Base-by-base conservation (phyloP, 2,329 filamentous ascomycete genomes). In the Trichoderma semiorbis region DNA sequence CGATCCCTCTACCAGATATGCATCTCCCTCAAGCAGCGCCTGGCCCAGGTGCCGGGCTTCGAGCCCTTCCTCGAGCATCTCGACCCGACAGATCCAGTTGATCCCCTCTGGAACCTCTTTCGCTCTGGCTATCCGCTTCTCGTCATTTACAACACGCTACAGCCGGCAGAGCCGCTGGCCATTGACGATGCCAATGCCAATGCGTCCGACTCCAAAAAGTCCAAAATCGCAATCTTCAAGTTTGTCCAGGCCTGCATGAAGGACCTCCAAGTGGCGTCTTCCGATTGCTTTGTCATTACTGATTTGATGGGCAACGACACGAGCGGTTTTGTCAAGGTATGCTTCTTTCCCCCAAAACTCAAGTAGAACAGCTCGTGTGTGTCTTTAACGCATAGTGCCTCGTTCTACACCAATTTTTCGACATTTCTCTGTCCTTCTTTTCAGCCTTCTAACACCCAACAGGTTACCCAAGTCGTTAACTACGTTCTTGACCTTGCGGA, bases 1-100 rank as follows among this genome's bases (percentile, higher is more conserved):
- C 89, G 92, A 72, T 98, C 95, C 12, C 89, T 99, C 28, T 99
- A 97, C 82, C 95, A 98, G 82, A 97, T 97, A 81, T 98, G 96
- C 81, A 88, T 97, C 75, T 90, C 91, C 69, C 86, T 98, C 73
- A 93, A 93, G 80, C 90, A 92, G 83, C 90, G 96, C 74, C 85
- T 99, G 73, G 87, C 90, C 70, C 91, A 92, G 75, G 94, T 98
- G 10, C 94, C 94, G 5, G 92, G 89, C 72, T 98, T 98, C 79
- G 90, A 94, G 74, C 85, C 86, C 21, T 92, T 92, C 79, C 84
- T 97, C 77, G 85, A 88, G 67, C 88, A 94, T 77, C 91, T 96
- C 77, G 88, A 92, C 79, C 86, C 89, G 69, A 87, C 87, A 66
- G 88, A 91, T 74, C 95, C 96, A 3, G 96, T 99, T 71, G 94